These are phyloP conservation scores for Graphium sp. DNA, from an alignment of 2,329 filamentous ascomycete genomes.

Conservation along the genomic window DNA sequence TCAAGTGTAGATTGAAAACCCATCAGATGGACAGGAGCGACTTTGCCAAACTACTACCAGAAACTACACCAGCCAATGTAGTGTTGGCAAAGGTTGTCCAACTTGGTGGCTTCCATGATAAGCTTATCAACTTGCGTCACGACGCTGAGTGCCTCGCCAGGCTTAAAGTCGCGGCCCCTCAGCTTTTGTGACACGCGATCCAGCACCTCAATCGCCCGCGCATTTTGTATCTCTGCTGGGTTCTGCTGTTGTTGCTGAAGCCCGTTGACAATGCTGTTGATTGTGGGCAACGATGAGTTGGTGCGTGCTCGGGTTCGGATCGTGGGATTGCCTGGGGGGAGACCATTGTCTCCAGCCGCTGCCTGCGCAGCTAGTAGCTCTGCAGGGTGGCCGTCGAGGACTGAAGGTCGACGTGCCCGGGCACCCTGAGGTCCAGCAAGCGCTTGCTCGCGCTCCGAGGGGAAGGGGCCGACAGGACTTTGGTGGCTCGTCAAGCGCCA, in stretches of 20 bases:
- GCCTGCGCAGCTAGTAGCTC: conserved; percentile 34
- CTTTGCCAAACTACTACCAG: conserved; percentile 56
- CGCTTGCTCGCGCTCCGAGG: conserved; percentile 38
- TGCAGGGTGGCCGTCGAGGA: conserved; percentile 45
- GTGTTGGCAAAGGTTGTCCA: conserved; percentile 96
- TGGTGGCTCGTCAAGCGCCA: conserved; percentile 67
- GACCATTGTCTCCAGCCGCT: conserved; percentile 9
- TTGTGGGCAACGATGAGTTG: conserved; percentile 31
- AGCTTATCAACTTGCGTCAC: conserved; percentile 86
- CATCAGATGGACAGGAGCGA: too few relatives aligned
- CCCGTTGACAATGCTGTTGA: conserved; percentile 15
- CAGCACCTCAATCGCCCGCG: conserved; percentile 78
- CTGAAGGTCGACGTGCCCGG: conserved; percentile 48
- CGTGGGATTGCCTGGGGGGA: conserved; percentile 27
- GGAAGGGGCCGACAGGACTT: conserved; percentile 49
- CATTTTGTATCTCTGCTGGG: conserved; percentile 71
- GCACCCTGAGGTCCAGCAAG: conserved; percentile 27
- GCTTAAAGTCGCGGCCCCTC: conserved; percentile 83
- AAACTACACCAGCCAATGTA: conserved; percentile 99
- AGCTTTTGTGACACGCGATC: conserved; percentile 89
- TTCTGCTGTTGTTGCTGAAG: conserved; percentile 15
- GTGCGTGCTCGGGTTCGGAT: conserved; percentile 38
- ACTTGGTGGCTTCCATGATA: conserved; percentile 84
- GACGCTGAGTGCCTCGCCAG: conserved; percentile 67
- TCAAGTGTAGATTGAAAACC: too few relatives aligned